phyloP scores from a whole-genome alignment of 2,329 filamentous ascomycete genomes.

The Alternaria alternata region DNA sequence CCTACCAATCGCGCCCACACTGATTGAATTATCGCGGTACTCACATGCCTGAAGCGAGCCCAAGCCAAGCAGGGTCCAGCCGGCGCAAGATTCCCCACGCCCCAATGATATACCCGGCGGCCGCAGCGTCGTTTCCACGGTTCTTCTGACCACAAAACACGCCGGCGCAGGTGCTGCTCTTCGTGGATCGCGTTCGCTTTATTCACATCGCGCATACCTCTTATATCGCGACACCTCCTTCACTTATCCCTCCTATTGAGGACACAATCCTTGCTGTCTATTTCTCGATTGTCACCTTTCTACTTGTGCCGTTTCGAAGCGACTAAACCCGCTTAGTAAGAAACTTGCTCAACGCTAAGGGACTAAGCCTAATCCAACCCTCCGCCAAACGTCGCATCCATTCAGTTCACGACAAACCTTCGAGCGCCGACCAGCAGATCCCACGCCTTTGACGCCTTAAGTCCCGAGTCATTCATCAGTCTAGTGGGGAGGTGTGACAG shows the following conservation, averaged over 20 bases:
- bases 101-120: slow-evolving; percentile 16
- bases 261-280: background rate
- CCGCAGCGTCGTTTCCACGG: slow-evolving; percentile 22
- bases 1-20: background rate
- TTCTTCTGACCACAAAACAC: slow-evolving; percentile 7
- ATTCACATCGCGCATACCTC: background rate
- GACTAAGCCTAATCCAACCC: slow-evolving; percentile 27
- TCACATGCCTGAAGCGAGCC: slow-evolving; percentile 19
- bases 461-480: slow-evolving; percentile 23
- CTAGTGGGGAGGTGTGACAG: slow-evolving; percentile 16
- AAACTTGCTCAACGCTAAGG: slow-evolving; percentile 34
- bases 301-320: slow-evolving; percentile 13
- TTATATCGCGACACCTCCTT: background rate
- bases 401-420: slow-evolving; percentile 28
- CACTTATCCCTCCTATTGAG: background rate
- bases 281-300: slow-evolving; percentile 1
- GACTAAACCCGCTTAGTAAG: slow-evolving; percentile 24
- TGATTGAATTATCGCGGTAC: slow-evolving; percentile 9
- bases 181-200: background rate
- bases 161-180: slow-evolving; percentile 11
- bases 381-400: slow-evolving; percentile 24
- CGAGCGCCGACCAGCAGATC: slow-evolving; percentile 27
- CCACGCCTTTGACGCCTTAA: slow-evolving; percentile 29
- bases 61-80: slow-evolving; percentile 6
- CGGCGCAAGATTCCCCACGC: slow-evolving; percentile 20